These are phyloP conservation scores for Penicillium freii DNA, from an alignment of 2,329 filamentous ascomycete species.

Conservation along the genomic window DNA sequence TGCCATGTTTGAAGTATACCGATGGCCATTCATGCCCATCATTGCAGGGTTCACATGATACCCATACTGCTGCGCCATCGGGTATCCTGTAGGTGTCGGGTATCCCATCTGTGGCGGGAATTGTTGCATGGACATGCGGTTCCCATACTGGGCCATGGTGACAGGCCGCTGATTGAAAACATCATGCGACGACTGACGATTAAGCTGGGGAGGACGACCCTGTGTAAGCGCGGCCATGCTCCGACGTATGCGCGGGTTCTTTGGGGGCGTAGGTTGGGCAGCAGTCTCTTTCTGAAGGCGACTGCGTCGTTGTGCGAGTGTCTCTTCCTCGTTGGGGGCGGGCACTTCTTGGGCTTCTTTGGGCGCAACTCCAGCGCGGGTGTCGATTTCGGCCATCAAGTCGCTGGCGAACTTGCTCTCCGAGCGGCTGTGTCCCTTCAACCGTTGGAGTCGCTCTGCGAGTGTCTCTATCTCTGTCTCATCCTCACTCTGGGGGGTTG, in stretches of 20 bases:
- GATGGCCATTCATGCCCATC: constrained; percentile 29
- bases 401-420: constrained; percentile 47
- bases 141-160: constrained; percentile 20
- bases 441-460: constrained; percentile 44
- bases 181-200: constrained; percentile 28
- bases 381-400: constrained; percentile 43
- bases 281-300: constrained; percentile 45
- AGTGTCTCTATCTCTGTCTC: constrained; percentile 48
- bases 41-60: constrained; percentile 29
- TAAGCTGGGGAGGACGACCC: constrained; percentile 49
- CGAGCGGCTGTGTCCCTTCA: constrained; percentile 37
- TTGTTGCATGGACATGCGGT: constrained; percentile 35
- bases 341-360: constrained; percentile 21
- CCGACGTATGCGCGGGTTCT: constrained; percentile 37
- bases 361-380: constrained; percentile 25
- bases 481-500: constrained; percentile 33
- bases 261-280: constrained; percentile 20
- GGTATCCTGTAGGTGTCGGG: constrained; percentile 18
- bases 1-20: constrained; percentile 29
- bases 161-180: constrained; percentile 14
- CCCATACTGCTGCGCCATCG: constrained; percentile 24
- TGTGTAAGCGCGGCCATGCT: constrained; percentile 53
- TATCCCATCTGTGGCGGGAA: constrained; percentile 25
- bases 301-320: constrained; percentile 46
- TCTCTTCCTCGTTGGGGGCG: constrained; percentile 41